A percentile compares a stretch with the other conserved stretches of the same genome.
Conservation (phyloP, 1,284 basidiomycete genomes). For the Ganoderma leucocontextum region DNA sequence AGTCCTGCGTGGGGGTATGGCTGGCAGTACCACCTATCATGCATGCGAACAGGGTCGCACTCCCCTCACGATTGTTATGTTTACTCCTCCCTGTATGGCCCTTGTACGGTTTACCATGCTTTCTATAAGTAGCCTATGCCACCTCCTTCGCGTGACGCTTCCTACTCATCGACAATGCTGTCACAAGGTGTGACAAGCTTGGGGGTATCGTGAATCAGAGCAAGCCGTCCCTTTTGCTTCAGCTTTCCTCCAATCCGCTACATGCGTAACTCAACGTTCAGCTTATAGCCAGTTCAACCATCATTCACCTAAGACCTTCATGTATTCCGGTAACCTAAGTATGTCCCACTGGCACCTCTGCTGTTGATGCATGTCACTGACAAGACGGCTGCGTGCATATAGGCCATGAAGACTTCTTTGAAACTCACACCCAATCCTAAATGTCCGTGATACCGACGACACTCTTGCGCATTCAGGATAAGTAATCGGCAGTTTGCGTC, state of each 20-base stretch:
- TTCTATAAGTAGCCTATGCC: slow-evolving; percentile 33
- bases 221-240: background rate
- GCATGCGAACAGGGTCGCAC: slow-evolving; percentile 34
- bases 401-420: background rate
- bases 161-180: background rate
- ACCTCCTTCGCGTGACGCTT: slow-evolving; percentile 7
- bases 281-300: no score
- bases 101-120: slow-evolving; percentile 36
- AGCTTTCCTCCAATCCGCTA: background rate
- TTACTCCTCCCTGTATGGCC: slow-evolving; percentile 36
- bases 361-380: background rate
- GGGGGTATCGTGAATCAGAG: background rate
- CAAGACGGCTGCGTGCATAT: background rate
- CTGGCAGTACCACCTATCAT: slow-evolving; percentile 35
- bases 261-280: background rate
- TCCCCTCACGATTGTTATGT: slow-evolving; percentile 35
- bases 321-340: background rate
- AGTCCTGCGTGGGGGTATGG: slow-evolving; percentile 34
- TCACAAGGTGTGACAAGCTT: background rate
- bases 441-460: no score
- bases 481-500: background rate
- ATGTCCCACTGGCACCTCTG: background rate
- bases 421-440: background rate
- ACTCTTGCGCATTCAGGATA: background rate
- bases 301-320: no score